Percentiles rank a stretch among this genome's conserved stretches.
Conservation (phyloP, 257 asterid genomes). For the Nicotiana tomentosiformis region DNA sequence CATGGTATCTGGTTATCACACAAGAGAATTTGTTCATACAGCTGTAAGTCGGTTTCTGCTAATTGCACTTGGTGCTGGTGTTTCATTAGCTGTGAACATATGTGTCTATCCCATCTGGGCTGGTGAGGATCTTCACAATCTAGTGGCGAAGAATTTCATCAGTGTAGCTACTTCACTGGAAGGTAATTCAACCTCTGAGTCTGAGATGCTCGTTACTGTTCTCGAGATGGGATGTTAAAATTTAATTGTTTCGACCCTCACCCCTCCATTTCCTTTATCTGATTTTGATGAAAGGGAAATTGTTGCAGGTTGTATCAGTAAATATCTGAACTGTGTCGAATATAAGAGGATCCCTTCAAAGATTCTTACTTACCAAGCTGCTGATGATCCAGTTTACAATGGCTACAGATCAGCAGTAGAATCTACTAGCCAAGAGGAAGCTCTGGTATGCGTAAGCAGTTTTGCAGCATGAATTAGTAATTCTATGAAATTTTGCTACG, state of each 20-base stretch:
- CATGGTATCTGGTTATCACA: conserved; percentile 69
- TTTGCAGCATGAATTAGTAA: not conserved
- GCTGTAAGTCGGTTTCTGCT: conserved; percentile 56
- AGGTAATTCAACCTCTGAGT: conserved; percentile 34
- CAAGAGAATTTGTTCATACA: conserved; percentile 46
- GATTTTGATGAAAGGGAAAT: not conserved
- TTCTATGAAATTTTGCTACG: not conserved
- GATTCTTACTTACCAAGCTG: conserved; percentile 43
- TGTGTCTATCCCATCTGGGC: conserved; percentile 82
- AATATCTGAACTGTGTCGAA: conserved; percentile 47
- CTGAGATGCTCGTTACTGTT: not conserved
- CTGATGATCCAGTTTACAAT: conserved; percentile 46
- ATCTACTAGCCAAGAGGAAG: conserved; percentile 60
- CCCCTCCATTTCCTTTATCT: too few relatives aligned
- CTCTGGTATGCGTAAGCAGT: conserved; percentile 34
- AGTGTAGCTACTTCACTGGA: conserved; percentile 72
- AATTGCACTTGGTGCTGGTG: conserved; percentile 62
- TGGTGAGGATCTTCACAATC: conserved; percentile 74
- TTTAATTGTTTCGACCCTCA: not conserved
- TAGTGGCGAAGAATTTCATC: conserved; percentile 56
- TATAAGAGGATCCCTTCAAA: conserved; percentile 41
- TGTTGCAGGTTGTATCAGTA: conserved; percentile 56
- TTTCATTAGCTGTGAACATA: conserved; percentile 54
- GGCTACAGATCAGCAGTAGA: conserved; percentile 70
- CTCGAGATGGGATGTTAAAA: not conserved